Evolutionary conservation across 2,329 filamentous ascomycete species (phyloP).

Genomic region (Trichoderma pleuroti): DNA sequence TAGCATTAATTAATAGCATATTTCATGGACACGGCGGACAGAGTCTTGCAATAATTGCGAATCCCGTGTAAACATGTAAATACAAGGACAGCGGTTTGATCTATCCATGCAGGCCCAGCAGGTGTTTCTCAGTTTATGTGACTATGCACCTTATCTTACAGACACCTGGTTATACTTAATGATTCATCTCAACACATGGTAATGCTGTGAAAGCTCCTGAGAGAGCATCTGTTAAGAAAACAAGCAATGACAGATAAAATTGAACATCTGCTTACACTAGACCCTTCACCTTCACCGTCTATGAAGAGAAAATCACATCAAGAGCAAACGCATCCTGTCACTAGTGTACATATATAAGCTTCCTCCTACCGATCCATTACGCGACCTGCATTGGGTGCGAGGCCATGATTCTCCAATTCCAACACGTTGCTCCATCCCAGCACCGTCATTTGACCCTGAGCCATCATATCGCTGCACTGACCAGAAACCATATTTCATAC

Average conservation of each 20-base stretch:
- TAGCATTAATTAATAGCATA: not conserved
- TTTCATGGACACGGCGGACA: not conserved
- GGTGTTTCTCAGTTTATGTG: not conserved
- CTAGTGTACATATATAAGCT: slow-evolving; percentile 50
- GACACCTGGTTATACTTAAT: not conserved
- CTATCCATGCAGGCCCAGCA: not conserved
- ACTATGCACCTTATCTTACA: not conserved
- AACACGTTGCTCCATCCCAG: slow-evolving; percentile 23
- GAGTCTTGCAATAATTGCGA: not conserved
- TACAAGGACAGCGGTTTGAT: not conserved
- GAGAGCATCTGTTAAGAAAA: not conserved
- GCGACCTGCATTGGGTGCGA: slow-evolving; percentile 24
- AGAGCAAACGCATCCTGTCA: slow-evolving; percentile 43
- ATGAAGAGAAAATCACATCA: slow-evolving; percentile 43
- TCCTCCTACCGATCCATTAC: slow-evolving; percentile 29
- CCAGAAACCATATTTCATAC: slow-evolving; percentile 11
- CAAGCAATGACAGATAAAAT: slow-evolving; percentile 26
- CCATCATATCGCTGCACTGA: not conserved
- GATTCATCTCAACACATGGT: not conserved
- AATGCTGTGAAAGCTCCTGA: not conserved
- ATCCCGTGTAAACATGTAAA: not conserved
- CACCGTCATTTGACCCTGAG: slow-evolving; percentile 6
- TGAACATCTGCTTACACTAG: slow-evolving; percentile 41
- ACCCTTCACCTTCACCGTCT: slow-evolving; percentile 44
- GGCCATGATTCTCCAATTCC: slow-evolving; percentile 26